A percentile compares a stretch with the other conserved stretches of the same genome.
These are phyloP conservation scores for Elongisporangium anandrum DNA, from an alignment of 352 stramenopile species.

Conservation along the genomic window DNA sequence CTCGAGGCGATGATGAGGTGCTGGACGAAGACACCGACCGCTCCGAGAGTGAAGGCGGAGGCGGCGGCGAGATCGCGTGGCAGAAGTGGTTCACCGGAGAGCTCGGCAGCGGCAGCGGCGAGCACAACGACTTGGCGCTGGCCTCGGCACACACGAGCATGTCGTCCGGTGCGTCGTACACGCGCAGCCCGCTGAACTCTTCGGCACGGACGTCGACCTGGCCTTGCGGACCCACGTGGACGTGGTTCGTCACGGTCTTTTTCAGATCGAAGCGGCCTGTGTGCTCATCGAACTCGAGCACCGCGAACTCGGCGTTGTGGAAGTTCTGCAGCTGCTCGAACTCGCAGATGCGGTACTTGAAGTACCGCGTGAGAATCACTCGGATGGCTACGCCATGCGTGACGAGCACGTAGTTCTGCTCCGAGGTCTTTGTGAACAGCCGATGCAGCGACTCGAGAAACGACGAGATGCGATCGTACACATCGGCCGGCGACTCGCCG, in stretches of 20 bases:
- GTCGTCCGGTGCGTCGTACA: constrained; percentile 12
- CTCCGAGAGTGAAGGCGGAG: constrained; percentile 8
- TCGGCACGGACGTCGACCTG: constrained; percentile 34
- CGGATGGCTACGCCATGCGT: constrained; percentile 86
- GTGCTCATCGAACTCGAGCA: constrained; percentile 69
- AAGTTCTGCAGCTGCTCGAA: constrained; percentile 87
- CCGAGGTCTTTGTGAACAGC: constrained; percentile 72
- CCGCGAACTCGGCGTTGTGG: constrained; percentile 79
- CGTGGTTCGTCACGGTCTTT: constrained; percentile 63
- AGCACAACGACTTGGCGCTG: constrained; percentile 34
- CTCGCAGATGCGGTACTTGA: constrained; percentile 83
- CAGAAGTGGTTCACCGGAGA: constrained; percentile 68
- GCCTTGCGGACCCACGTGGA: constrained; percentile 41
- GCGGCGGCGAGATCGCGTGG: constrained; percentile 31
- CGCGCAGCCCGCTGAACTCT: constrained; percentile 42
- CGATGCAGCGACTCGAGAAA: constrained; percentile 87
- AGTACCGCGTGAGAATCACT: constrained; percentile 87
- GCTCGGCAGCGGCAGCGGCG: constrained; percentile 48
- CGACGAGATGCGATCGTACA: constrained; percentile 86
- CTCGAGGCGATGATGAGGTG: constrained; percentile 23
- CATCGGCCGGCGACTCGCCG: constrained; percentile 82
- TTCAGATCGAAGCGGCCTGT: constrained; percentile 54
- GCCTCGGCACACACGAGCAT: too few relatives aligned
- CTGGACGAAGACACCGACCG: constrained; percentile 17
- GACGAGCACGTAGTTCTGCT: constrained; percentile 85